phyloP scores from a whole-genome alignment of 2,329 filamentous ascomycete genomes.

The Didymella arachidicola region DNA sequence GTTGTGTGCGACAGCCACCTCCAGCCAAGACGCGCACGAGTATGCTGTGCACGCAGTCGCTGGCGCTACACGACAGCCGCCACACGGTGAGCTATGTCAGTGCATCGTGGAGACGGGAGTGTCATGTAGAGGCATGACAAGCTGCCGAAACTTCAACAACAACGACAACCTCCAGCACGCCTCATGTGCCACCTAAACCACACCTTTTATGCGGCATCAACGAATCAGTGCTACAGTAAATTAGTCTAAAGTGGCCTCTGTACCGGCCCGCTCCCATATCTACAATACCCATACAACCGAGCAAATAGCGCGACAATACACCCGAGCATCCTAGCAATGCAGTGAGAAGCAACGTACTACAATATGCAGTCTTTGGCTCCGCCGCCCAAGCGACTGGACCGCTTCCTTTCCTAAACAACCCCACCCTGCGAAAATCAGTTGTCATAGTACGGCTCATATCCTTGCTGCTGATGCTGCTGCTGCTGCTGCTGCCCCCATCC shows the following conservation, averaged over 20 bases:
- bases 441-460: conserved; percentile 52
- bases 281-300: conserved; percentile 22
- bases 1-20: conserved; percentile 12
- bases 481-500: conserved; percentile 35
- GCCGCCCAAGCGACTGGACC: conserved; percentile 29
- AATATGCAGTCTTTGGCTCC: conserved; percentile 39
- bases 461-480: conserved; percentile 37
- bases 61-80: conserved; percentile 37
- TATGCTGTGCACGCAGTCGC: conserved; percentile 25
- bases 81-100: conserved; percentile 19
- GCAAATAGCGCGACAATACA: conserved; percentile 11
- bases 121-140: conserved; percentile 19
- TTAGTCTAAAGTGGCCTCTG: conserved; percentile 19
- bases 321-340: conserved; percentile 37
- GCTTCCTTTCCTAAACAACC: conserved; percentile 37
- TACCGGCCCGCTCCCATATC: conserved; percentile 16
- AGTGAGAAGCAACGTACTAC: conserved; percentile 37
- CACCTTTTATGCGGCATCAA: conserved; percentile 5
- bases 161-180: background rate
- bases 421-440: conserved; percentile 45
- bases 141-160: conserved; percentile 1
- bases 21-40: conserved; percentile 19
- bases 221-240: conserved; percentile 20
- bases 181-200: background rate
- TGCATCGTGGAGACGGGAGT: conserved; percentile 18